Base-by-base conservation (phyloP, 306 rosid genomes). In the Prunus padus region DNA sequence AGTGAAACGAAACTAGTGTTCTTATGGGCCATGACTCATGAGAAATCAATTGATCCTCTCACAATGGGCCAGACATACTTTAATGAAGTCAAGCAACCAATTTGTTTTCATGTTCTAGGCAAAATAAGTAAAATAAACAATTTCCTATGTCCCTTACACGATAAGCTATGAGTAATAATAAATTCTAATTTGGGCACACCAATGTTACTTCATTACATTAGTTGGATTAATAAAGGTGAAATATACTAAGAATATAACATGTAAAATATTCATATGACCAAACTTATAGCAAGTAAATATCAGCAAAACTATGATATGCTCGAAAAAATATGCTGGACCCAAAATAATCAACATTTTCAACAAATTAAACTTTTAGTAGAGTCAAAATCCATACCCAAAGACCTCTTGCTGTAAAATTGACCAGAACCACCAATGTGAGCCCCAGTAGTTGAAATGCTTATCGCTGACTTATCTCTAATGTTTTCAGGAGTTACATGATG, bases 331-430 rank as follows among this genome's bases (percentile, higher is more conserved):
- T n/a, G 19, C 19, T 4, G 59, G 4, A n/a, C 23, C 25, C 1
- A 9, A 54, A 54, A 54, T 18, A 54, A 54, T 18, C 59, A n/a
- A 4, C 23, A 8, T 45, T 18, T 8, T 19, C 22, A 56, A n/a
- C 30, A 56, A 20, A n/a, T 3, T 8, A 10, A 56, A 22, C 62
- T 33, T 33, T 0, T 2, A 56, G 2, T 42, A 20, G 64, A 42
- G 69, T 75, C 77, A 75, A 68, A 52, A 65, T 70, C 67, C 62
- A 18, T 72, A 63, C 46, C 72, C 52, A 54, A 30, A 46, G 47
- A 50, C 50, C 67, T 76, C 23, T 76, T 63, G 20, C 18, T n/a
- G 37, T 70, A 71, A 4, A 54, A 45, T 46, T 63, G 77, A 80
- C 69, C 67, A 37, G n/a, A 47, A 63, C 56, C 76, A 33, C 69